Conservation (phyloP, 805 yeast species). For the Priceomyces carsonii region DNA sequence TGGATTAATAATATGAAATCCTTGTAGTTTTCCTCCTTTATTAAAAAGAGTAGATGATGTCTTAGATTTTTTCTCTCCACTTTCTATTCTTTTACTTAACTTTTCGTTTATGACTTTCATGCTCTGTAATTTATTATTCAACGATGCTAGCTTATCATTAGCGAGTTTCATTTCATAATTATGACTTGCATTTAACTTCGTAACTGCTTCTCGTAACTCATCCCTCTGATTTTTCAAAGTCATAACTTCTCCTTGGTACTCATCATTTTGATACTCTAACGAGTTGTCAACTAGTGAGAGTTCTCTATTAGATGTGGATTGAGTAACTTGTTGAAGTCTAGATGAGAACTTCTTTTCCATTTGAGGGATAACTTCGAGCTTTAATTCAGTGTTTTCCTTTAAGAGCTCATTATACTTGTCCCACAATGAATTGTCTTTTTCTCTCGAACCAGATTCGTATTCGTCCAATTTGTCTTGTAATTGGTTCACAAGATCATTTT, state of each 20-base stretch:
- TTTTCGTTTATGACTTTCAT: constrained; percentile 33
- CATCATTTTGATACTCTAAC: constrained; percentile 10
- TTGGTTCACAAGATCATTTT: constrained; percentile 50
- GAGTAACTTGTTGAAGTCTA: constrained; percentile 1
- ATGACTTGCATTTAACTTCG: constrained; percentile 37
- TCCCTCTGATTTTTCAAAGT: constrained; percentile 35
- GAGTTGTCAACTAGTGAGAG: constrained; percentile 8
- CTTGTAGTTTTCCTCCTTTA: constrained; percentile 39
- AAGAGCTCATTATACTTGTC: constrained; percentile 40
- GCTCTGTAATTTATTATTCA: constrained; percentile 32
- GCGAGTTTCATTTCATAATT: constrained; percentile 35
- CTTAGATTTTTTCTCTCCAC: constrained; percentile 2
- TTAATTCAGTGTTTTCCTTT: constrained; percentile 41
- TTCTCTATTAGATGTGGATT: constrained; percentile 5
- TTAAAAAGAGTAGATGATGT: constrained; percentile 5
- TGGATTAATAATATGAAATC: constrained; percentile 39
- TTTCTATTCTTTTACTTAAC: constrained; percentile 26
- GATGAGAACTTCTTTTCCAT: constrained; percentile 34
- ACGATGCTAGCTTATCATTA: constrained; percentile 32
- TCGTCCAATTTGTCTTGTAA: constrained; percentile 48
- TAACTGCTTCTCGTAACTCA: constrained; percentile 41
- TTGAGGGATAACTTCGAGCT: constrained; percentile 45
- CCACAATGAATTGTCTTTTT: constrained; percentile 36
- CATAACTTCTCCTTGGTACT: constrained; percentile 19
- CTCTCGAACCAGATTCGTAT: constrained; percentile 18